Conservation (phyloP, 2,329 filamentous ascomycete genomes). For the Apiospora kogelbergensis region DNA sequence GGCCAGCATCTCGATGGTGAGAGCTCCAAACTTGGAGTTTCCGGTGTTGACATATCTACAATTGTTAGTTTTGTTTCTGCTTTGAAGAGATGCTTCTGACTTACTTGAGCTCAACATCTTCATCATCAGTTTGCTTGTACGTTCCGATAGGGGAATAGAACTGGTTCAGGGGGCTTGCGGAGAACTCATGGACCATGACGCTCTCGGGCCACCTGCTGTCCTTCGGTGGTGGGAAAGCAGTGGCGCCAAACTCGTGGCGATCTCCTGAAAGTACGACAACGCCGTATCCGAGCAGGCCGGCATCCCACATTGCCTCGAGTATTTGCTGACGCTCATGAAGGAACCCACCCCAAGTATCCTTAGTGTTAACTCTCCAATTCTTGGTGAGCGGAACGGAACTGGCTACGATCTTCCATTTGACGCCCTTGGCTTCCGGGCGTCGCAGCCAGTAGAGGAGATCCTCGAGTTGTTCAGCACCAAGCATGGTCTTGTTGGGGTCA, state of each 20-base stretch:
- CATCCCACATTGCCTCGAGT: slow-evolving; percentile 90
- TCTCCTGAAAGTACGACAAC: slow-evolving; percentile 88
- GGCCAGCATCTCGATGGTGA: slow-evolving; percentile 72
- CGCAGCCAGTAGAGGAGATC: slow-evolving; percentile 78
- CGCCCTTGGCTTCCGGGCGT: slow-evolving; percentile 69
- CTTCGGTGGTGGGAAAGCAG: slow-evolving; percentile 66
- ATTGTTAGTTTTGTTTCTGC: slow-evolving; percentile 21
- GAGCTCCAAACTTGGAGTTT: slow-evolving; percentile 83
- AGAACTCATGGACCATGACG: slow-evolving; percentile 83
- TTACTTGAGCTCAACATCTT: slow-evolving; percentile 84
- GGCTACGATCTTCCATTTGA: slow-evolving; percentile 91
- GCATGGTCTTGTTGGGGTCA: slow-evolving; percentile 76
- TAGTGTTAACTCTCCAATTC: slow-evolving; percentile 87
- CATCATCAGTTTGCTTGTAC: slow-evolving; percentile 76
- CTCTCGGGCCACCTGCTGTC: slow-evolving; percentile 62
- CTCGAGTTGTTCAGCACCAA: slow-evolving; percentile 74
- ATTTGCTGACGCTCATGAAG: slow-evolving; percentile 75
- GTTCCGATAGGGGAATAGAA: slow-evolving; percentile 87
- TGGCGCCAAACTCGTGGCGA: slow-evolving; percentile 95
- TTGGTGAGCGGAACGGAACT: slow-evolving; percentile 94
- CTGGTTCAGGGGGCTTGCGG: slow-evolving; percentile 86
- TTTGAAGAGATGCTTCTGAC: slow-evolving; percentile 30
- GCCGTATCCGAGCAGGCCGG: slow-evolving; percentile 71
- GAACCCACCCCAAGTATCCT: slow-evolving; percentile 95
- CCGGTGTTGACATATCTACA: slow-evolving; percentile 75